A percentile compares a stretch with the other conserved stretches of the same genome.
phyloP scores from a whole-genome alignment of 306 rosid genomes.

The Delonix regia region DNA sequence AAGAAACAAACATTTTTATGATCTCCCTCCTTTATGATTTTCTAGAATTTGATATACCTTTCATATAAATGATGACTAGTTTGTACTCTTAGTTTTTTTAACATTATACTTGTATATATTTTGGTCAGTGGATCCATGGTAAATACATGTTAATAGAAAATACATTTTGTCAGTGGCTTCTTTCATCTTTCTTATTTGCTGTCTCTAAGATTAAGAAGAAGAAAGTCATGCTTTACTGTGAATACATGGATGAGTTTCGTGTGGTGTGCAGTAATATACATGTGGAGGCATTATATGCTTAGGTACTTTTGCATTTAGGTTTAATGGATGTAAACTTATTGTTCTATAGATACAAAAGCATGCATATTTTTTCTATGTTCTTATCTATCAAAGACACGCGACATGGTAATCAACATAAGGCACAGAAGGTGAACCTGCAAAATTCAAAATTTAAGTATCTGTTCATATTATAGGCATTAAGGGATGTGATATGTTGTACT shows the following conservation, averaged over 20 bases:
- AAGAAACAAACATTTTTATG: not conserved
- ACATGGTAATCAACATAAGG: not conserved
- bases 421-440: not conserved
- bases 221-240: not conserved
- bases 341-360: not conserved
- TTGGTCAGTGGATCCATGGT: not conserved
- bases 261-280: not conserved
- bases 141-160: not conserved
- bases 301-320: not conserved
- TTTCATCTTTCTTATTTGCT: not conserved
- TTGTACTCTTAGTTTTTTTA: not conserved
- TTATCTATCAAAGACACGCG: not conserved
- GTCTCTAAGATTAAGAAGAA: not conserved
- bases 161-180: not conserved
- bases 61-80: not conserved
- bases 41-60: slow-evolving; percentile 3
- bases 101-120: not conserved
- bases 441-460: not conserved
- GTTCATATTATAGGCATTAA: not conserved
- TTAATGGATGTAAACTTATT: not conserved
- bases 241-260: not conserved
- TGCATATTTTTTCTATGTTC: not conserved
- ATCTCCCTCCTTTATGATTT: not conserved
- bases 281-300: not conserved
- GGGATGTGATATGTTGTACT: not conserved